phyloP scores from a whole-genome alignment of 305 asterid species.

The Nicotiana rustica region DNA sequence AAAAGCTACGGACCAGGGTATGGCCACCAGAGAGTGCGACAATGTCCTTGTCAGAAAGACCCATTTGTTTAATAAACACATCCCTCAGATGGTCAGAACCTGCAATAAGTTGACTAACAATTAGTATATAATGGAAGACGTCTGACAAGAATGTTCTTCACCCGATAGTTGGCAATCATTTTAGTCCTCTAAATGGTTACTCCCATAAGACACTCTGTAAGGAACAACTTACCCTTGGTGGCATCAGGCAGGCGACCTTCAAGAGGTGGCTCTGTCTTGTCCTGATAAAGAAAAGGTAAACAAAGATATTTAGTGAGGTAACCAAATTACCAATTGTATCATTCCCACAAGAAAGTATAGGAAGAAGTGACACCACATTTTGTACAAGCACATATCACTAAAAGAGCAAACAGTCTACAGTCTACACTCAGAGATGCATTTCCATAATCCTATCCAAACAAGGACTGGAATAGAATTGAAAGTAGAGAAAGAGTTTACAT shows the following conservation, averaged over 20 bases:
- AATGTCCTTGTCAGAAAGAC: conserved; percentile 76
- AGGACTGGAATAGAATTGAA: neutral
- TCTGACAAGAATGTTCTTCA: neutral
- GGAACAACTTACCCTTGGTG: conserved; percentile 55
- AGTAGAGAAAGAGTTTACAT: neutral
- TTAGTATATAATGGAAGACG: neutral
- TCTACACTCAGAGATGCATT: too few relatives aligned
- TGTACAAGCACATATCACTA: neutral
- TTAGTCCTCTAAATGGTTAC: neutral
- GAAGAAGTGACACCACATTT: neutral
- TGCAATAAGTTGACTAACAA: conserved; percentile 38
- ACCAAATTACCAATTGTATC: neutral
- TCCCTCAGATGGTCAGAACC: conserved; percentile 86
- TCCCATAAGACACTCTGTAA: neutral
- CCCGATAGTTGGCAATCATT: neutral
- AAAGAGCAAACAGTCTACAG: too few relatives aligned
- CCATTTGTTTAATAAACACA: conserved; percentile 81
- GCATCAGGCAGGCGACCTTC: conserved; percentile 96
- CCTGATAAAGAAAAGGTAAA: conserved; percentile 50
- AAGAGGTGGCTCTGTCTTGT: conserved; percentile 76
- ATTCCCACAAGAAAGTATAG: neutral
- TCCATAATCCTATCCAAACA: neutral
- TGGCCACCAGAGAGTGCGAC: conserved; percentile 91
- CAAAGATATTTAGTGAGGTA: neutral
- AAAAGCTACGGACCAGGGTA: conserved; percentile 64